phyloP scores from a whole-genome alignment of 1,284 basidiomycete species.

The Trichosporon sp. region DNA sequence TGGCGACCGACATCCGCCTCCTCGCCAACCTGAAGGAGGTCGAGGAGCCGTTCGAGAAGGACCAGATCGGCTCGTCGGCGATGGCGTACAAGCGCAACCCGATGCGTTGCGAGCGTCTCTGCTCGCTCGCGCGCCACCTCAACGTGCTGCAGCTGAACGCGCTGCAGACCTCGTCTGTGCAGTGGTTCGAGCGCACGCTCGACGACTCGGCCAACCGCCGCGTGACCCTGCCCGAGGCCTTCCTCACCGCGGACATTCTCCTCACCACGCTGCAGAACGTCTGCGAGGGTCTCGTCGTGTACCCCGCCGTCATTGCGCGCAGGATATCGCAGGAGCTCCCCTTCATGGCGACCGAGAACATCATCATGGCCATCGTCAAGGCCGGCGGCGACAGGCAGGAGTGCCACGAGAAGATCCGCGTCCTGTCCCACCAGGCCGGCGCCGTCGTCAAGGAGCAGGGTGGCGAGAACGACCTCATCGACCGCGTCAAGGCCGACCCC shows the following conservation, averaged over 20 bases:
- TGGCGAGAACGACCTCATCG: conserved; percentile 93
- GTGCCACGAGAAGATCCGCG: conserved; percentile 94
- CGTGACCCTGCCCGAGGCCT: conserved; percentile 93
- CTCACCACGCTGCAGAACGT: conserved; percentile 95
- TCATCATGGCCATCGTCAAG: conserved; percentile 99
- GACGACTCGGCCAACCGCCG: conserved; percentile 97
- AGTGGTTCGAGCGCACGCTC: conserved; percentile 95
- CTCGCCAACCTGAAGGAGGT: conserved; percentile 96
- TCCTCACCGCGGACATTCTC: conserved; percentile 95
- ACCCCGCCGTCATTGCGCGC: conserved; percentile 90
- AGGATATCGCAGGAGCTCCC: conserved; percentile 93
- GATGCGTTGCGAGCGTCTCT: conserved; percentile 97
- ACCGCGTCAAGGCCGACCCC: conserved; percentile 70
- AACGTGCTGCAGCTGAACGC: conserved; percentile 93
- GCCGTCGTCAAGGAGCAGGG: conserved; percentile 94
- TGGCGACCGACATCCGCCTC: conserved; percentile 91
- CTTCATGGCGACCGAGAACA: conserved; percentile 98
- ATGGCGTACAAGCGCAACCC: conserved; percentile 99
- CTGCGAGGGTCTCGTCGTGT: conserved; percentile 95
- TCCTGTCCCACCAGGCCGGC: conserved; percentile 93
- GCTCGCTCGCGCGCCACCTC: conserved; percentile 87
- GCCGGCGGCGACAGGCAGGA: conserved; percentile 91
- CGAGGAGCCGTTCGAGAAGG: conserved; percentile 98
- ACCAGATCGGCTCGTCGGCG: conserved; percentile 93
- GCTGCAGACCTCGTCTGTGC: conserved; percentile 84